A percentile compares a stretch with the other conserved stretches of the same genome.
Conservation (phyloP, 495 filamentous ascomycete species). For the Talaromyces proteolyticus region DNA sequence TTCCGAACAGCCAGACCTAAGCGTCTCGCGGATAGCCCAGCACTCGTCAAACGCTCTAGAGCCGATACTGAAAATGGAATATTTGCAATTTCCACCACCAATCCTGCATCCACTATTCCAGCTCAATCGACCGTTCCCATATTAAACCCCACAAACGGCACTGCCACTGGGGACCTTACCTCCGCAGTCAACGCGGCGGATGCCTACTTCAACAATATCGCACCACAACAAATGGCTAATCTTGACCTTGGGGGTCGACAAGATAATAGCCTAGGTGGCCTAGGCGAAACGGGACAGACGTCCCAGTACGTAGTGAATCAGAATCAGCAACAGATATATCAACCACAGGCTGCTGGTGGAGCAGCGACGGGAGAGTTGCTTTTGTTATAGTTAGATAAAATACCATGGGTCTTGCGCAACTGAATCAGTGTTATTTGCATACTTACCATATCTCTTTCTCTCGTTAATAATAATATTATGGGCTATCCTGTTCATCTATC, state of each 20-base stretch:
- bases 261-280: slow-evolving; percentile 26
- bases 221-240: slow-evolving; percentile 63
- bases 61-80: slow-evolving; percentile 38
- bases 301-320: slow-evolving; percentile 50
- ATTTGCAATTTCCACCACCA: slow-evolving; percentile 14
- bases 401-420: background rate
- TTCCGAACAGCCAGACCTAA: slow-evolving; percentile 84
- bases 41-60: slow-evolving; percentile 64
- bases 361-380: slow-evolving; percentile 45
- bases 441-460: too few relatives aligned
- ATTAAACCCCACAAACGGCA: background rate
- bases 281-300: slow-evolving; percentile 30
- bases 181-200: slow-evolving; percentile 79
- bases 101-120: slow-evolving; percentile 15
- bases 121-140: slow-evolving; percentile 7
- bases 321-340: slow-evolving; percentile 47
- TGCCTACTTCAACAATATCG: slow-evolving; percentile 73
- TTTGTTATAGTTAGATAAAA: slow-evolving; percentile 25
- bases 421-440: background rate
- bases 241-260: slow-evolving; percentile 52
- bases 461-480: too few relatives aligned
- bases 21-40: slow-evolving; percentile 71
- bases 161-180: slow-evolving; percentile 41
- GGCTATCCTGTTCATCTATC: too few relatives aligned
- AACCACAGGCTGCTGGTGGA: slow-evolving; percentile 42